Percentiles rank a stretch among this genome's conserved stretches.
phyloP scores from a whole-genome alignment of 2,329 filamentous ascomycete species.

The Fusarium sp. region DNA sequence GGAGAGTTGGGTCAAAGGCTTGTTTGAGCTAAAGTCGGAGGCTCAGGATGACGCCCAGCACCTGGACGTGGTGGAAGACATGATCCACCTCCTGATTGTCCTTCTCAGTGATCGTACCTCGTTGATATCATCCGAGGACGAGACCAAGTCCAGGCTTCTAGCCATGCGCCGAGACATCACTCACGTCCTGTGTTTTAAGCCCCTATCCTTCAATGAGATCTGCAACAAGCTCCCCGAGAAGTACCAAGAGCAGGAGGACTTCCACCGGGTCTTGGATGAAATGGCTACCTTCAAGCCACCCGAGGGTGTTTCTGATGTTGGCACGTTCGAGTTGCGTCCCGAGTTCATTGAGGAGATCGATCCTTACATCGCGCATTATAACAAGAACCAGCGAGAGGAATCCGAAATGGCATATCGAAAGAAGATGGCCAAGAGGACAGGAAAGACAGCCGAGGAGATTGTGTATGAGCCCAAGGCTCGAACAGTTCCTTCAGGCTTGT shows the following conservation, averaged over 20 bases:
- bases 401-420: conserved; percentile 90
- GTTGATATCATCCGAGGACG: conserved; percentile 76
- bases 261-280: conserved; percentile 84
- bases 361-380: conserved; percentile 96
- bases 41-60: conserved; percentile 89
- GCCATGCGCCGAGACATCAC: conserved; percentile 90
- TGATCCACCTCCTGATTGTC: conserved; percentile 92
- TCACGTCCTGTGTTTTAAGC: conserved; percentile 96
- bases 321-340: conserved; percentile 91
- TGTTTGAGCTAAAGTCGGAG: conserved; percentile 78
- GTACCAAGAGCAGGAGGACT: conserved; percentile 88
- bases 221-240: conserved; percentile 88
- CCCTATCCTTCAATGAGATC: conserved; percentile 93
- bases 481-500: conserved; percentile 81
- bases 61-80: conserved; percentile 93
- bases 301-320: conserved; percentile 91
- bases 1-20: conserved; percentile 85
- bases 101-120: conserved; percentile 89
- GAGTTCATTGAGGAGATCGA: conserved; percentile 90
- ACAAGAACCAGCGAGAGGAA: conserved; percentile 96
- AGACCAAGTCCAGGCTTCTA: conserved; percentile 72
- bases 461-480: conserved; percentile 91
- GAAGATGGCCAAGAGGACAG: conserved; percentile 87
- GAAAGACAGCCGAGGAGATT: conserved; percentile 83
- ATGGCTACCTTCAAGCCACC: conserved; percentile 92